Percentiles rank a stretch among this genome's conserved stretches.
Evolutionary conservation across 768 basidiomycete species (phyloP).

Genomic region (Suillus plorans): DNA sequence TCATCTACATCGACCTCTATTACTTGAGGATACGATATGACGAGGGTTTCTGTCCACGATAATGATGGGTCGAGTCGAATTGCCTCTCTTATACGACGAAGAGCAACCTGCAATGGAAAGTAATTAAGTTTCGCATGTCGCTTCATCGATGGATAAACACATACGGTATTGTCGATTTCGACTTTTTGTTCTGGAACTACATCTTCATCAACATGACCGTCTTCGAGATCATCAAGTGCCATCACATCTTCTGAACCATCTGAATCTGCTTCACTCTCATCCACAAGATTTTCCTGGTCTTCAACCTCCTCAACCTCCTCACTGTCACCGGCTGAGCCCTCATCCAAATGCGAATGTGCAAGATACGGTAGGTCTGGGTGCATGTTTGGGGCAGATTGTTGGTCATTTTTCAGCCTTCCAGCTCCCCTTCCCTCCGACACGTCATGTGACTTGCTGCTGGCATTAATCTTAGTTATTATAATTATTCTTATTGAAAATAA

Average conservation of each 20-base stretch:
- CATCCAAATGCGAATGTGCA: conserved; percentile 27
- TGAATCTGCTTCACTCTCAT: conserved; percentile 16
- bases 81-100: conserved; percentile 76
- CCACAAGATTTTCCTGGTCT: conserved; percentile 18
- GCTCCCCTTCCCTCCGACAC: too few relatives aligned
- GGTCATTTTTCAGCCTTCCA: too few relatives aligned
- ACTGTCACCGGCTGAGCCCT: conserved; percentile 16
- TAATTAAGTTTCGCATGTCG: not conserved
- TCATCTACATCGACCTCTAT: conserved; percentile 80
- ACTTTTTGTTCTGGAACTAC: conserved; percentile 79
- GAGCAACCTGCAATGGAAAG: conserved; percentile 52
- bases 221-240: conserved; percentile 68
- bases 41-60: conserved; percentile 84
- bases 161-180: conserved; percentile 70
- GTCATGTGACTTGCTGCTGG: too few relatives aligned
- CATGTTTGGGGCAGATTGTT: too few relatives aligned
- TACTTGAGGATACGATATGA: conserved; percentile 66
- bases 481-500: too few relatives aligned
- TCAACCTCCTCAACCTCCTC: conserved; percentile 32
- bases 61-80: conserved; percentile 73
- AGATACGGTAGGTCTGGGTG: too few relatives aligned
- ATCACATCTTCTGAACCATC: conserved; percentile 38
- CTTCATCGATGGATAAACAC: conserved; percentile 21
- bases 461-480: too few relatives aligned
- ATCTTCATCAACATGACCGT: conserved; percentile 70